Conservation (phyloP, 106 monocot species). For the Triglochin maritima region DNA sequence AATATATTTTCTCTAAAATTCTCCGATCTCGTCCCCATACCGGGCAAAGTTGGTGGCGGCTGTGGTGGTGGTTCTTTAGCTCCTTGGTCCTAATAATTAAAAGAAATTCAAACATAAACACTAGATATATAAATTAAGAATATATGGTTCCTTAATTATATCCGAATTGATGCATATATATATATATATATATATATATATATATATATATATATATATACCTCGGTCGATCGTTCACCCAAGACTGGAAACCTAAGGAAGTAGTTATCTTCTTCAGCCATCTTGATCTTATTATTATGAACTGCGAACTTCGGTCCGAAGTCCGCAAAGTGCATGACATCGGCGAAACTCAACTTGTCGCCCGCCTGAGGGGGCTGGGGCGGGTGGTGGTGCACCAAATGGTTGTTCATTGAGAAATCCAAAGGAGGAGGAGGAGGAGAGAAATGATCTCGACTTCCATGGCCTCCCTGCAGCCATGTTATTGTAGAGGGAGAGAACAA, state of each 20-base stretch:
- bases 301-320: conserved; percentile 47
- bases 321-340: conserved; percentile 85
- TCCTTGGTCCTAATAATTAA: not conserved
- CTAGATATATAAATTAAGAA: no score
- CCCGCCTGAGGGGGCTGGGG: conserved; percentile 4
- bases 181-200: no score
- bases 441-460: not conserved
- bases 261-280: conserved; percentile 31
- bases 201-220: no score
- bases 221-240: not conserved
- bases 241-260: conserved; percentile 27
- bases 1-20: not conserved
- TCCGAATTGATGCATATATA: no score
- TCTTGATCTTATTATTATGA: conserved; percentile 3
- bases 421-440: not conserved
- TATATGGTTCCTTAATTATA: no score
- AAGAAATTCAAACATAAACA: no score
- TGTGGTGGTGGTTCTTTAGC: not conserved
- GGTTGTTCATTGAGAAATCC: not conserved
- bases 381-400: not conserved
- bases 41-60: not conserved
- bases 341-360: conserved; percentile 56
- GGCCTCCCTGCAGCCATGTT: not conserved
- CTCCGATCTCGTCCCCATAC: not conserved
- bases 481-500: not conserved